phyloP scores from a whole-genome alignment of 805 yeast species.

The Candida nonsorbophila region DNA sequence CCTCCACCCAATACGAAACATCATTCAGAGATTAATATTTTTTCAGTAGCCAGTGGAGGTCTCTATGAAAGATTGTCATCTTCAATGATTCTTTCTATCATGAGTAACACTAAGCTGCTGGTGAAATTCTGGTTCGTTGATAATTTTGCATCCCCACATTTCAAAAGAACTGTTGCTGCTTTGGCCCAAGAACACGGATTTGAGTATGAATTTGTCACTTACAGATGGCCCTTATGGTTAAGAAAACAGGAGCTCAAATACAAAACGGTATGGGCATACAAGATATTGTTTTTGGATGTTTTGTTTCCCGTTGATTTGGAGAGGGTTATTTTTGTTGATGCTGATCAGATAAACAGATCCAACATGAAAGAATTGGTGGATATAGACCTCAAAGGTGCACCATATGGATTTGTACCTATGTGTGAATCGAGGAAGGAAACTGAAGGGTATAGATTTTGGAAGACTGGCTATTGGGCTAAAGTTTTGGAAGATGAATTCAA shows the following conservation, averaged over 20 bases:
- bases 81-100: constrained; percentile 78
- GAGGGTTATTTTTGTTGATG: constrained; percentile 79
- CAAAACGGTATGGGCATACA: constrained; percentile 83
- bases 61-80: constrained; percentile 67
- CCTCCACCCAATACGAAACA: too few relatives aligned
- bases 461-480: constrained; percentile 82
- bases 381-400: constrained; percentile 69
- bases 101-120: constrained; percentile 53
- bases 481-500: constrained; percentile 52
- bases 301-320: constrained; percentile 75
- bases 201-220: constrained; percentile 71
- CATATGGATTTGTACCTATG: constrained; percentile 87
- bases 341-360: constrained; percentile 75
- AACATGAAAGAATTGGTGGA: constrained; percentile 67
- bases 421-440: constrained; percentile 72
- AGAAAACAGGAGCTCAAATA: constrained; percentile 73
- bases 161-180: constrained; percentile 54
- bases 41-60: constrained; percentile 80
- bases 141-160: constrained; percentile 68
- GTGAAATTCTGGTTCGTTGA: constrained; percentile 87
- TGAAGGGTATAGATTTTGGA: constrained; percentile 91
- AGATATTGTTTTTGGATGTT: constrained; percentile 80
- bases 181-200: constrained; percentile 57
- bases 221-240: constrained; percentile 92
- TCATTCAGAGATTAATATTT: constrained; percentile 72